A percentile compares a stretch with the other conserved stretches of the same genome.
Conservation (phyloP, 1,284 basidiomycete species). For the Vanrija humicola region DNA sequence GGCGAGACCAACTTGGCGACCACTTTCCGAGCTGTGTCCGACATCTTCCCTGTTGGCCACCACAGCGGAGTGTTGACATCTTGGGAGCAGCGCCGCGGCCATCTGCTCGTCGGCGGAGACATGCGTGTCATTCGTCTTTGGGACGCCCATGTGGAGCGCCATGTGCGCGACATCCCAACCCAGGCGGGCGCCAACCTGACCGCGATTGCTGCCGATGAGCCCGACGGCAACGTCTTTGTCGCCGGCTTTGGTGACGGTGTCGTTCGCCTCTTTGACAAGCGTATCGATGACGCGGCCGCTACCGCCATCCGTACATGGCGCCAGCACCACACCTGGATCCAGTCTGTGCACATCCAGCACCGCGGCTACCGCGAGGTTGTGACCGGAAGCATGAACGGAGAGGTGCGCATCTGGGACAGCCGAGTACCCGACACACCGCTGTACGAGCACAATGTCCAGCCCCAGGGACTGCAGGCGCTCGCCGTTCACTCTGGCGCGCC, state of each 20-base stretch:
- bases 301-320: conserved; percentile 71
- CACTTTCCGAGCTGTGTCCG: conserved; percentile 84
- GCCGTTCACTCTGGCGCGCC: conserved; percentile 82
- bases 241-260: conserved; percentile 91
- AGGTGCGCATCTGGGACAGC: conserved; percentile 89
- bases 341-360: conserved; percentile 83
- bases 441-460: conserved; percentile 64
- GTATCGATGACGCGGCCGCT: conserved; percentile 77
- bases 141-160: conserved; percentile 90
- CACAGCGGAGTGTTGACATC: conserved; percentile 78
- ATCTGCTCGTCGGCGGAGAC: conserved; percentile 84
- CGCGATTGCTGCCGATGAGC: conserved; percentile 70
- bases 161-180: conserved; percentile 70
- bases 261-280: conserved; percentile 86
- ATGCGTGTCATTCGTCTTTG: conserved; percentile 83
- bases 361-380: conserved; percentile 69
- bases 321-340: conserved; percentile 86
- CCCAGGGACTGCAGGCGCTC: conserved; percentile 73
- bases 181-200: conserved; percentile 87
- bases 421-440: conserved; percentile 63
- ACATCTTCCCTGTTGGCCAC: conserved; percentile 62
- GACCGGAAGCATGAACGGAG: conserved; percentile 88
- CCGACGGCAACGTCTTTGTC: conserved; percentile 73
- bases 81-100: conserved; percentile 88
- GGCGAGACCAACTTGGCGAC: conserved; percentile 74